Percentiles rank a stretch among this genome's conserved stretches.
Evolutionary conservation across 345 rosid genomes (phyloP).

Genomic region (Pelargonium nanum): DNA sequence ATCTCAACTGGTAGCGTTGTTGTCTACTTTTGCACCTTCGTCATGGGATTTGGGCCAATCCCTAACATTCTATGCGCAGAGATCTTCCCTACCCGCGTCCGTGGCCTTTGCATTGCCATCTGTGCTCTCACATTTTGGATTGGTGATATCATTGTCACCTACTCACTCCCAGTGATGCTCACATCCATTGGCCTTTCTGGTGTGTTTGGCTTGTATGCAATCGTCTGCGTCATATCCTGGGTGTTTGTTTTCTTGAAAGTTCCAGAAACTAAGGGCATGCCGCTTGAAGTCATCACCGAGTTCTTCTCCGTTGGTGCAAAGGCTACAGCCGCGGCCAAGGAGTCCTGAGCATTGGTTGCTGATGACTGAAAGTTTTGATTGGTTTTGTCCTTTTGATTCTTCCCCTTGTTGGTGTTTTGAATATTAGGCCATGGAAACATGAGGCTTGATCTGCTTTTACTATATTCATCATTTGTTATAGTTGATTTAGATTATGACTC

Average conservation of each 20-base stretch:
- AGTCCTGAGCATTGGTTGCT: conserved; percentile 18
- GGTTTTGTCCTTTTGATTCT: conserved; percentile 6
- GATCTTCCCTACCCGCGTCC: conserved; percentile 89
- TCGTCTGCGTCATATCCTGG: conserved; percentile 60
- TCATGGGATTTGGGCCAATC: conserved; percentile 94
- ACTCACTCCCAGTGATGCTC: conserved; percentile 71
- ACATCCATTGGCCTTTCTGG: conserved; percentile 71
- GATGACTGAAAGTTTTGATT: conserved; percentile 17
- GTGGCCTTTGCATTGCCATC: conserved; percentile 84
- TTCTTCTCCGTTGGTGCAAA: conserved; percentile 81
- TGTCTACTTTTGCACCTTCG: conserved; percentile 80
- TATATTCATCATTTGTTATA: no score
- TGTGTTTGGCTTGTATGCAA: conserved; percentile 66
- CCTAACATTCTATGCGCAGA: conserved; percentile 94
- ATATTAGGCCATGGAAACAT: no score
- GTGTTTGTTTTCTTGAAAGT: conserved; percentile 66
- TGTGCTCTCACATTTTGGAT: conserved; percentile 87
- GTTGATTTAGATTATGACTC: no score
- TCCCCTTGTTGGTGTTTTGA: no score
- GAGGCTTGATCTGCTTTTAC: no score
- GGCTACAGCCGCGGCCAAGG: conserved; percentile 37
- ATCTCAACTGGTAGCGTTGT: conserved; percentile 61
- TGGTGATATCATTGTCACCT: conserved; percentile 70
- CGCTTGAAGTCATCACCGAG: conserved; percentile 88
- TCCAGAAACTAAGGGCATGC: conserved; percentile 98